These are phyloP conservation scores for Entelexis sorbosivorans DNA, from an alignment of 1,139 yeast genomes.

Conservation along the genomic window DNA sequence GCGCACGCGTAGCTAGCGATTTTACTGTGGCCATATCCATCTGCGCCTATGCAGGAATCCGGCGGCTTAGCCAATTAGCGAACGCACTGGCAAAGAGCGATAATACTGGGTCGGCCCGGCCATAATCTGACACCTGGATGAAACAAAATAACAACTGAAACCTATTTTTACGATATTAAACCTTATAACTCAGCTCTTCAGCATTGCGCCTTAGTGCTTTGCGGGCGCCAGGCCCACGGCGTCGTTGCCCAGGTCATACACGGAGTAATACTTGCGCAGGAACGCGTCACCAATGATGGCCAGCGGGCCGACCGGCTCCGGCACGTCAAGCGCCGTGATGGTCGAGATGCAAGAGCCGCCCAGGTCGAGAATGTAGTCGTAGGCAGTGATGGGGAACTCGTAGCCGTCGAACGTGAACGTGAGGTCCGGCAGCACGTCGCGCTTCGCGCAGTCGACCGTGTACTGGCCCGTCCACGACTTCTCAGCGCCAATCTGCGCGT, in stretches of 20 bases:
- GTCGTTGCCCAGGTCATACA: conserved; percentile 78
- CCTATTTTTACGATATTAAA: neutral
- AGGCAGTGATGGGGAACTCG: conserved; percentile 78
- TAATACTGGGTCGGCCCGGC: no score
- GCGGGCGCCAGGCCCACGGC: conserved; percentile 81
- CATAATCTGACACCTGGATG: no score
- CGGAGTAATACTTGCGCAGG: conserved; percentile 86
- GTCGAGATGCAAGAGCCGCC: conserved; percentile 93
- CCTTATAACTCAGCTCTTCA: neutral
- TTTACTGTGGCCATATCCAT: no score
- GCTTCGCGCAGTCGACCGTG: conserved; percentile 73
- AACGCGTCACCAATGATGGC: conserved; percentile 96
- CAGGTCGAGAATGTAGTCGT: conserved; percentile 85
- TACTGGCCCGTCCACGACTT: conserved; percentile 97
- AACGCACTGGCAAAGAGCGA: no score
- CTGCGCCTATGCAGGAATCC: no score
- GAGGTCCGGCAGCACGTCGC: conserved; percentile 77
- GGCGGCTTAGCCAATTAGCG: no score
- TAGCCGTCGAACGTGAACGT: conserved; percentile 81
- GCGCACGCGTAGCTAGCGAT: no score
- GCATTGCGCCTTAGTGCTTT: conserved; percentile 20
- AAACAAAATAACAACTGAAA: neutral
- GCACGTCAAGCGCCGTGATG: conserved; percentile 94
- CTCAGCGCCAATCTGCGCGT: conserved; percentile 91
- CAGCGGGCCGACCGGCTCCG: conserved; percentile 90